These are phyloP conservation scores for Candida endomychidarum DNA, from an alignment of 805 yeast genomes.

Conservation along the genomic window DNA sequence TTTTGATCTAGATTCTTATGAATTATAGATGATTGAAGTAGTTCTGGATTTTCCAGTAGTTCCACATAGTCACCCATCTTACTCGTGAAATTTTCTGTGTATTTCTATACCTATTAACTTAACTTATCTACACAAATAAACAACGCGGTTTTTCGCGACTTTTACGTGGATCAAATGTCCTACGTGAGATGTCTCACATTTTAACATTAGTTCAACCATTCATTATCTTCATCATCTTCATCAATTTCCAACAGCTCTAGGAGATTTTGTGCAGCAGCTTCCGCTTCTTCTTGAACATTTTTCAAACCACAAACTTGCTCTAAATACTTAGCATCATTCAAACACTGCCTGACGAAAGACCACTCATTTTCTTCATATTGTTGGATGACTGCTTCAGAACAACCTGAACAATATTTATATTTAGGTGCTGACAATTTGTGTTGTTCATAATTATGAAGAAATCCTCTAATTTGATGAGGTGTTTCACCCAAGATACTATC, in stretches of 20 bases:
- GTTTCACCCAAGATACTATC: constrained; percentile 55
- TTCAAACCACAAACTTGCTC: constrained; percentile 80
- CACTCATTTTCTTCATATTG: constrained; percentile 60
- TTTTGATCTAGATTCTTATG: constrained; percentile 11
- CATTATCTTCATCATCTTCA: constrained; percentile 12
- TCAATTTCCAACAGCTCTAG: constrained; percentile 15
- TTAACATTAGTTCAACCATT: constrained; percentile 5
- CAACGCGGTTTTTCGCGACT: constrained; percentile 4
- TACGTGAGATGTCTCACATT: no score
- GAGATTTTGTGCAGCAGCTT: constrained; percentile 34
- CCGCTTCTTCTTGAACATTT: constrained; percentile 71
- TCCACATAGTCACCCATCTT: constrained; percentile 18
- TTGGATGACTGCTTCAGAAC: constrained; percentile 61
- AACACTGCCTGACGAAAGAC: constrained; percentile 75
- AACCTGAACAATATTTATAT: constrained; percentile 82
- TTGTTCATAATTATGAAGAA: constrained; percentile 62
- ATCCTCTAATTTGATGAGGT: constrained; percentile 93
- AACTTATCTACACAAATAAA: constrained; percentile 1
- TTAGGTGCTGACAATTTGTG: constrained; percentile 68
- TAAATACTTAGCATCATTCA: constrained; percentile 63
- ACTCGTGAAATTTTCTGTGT: no score
- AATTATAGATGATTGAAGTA: constrained; percentile 11
- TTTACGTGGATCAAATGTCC: no score
- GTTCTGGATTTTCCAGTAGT: constrained; percentile 17
- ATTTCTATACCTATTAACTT: background rate